Evolutionary conservation across 23 red algal genomes (phyloP), one percentile per base, ranked within the genome.

Genomic region (Gracilaria caudata): DNA sequence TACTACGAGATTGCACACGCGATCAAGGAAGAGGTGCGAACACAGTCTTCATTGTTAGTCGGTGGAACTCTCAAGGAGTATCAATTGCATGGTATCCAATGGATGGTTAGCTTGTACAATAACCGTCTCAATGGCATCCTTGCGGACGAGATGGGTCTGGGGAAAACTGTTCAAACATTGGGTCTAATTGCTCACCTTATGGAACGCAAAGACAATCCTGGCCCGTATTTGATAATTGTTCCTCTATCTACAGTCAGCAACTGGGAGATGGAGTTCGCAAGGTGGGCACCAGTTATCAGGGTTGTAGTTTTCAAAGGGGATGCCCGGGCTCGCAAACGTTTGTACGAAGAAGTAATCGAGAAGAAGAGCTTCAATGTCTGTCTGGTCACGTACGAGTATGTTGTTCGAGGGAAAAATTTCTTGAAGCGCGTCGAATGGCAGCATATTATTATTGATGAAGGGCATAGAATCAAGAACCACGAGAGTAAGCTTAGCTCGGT

Each of bases 141-240:
- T 25, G 97, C 93, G 1, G 97, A 99, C 77, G 97, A 99, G 83
- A 99, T 99, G 97, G 97, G 97, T 51, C 93, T 99, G 11, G 97
- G 97, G 36, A 99, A 99, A 88, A 99, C 93, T 13, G 92, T 99
- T 76, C 97, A 99, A 63, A 94, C 97, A 20, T 86, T 99, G 59
- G 97, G 90, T 51, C 86, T 99, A 1, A 78, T 95, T 41, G 88
- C 89, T 45, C 91, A 99, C 60, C 77, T 99, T 9, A 92, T 99
- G 86, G 97, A 99, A 37, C 80, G 73, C 19, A 95, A 95, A 88
- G 87, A 90, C 66, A 92, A 95, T 68, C 80, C 81, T 34, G 97
- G 97, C 21, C 97, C 97, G 24, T 99, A 93, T 68, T 83, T 99
- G 25, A 86, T 99, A 20, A 92, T 99, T 30, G 97, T 99, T 35